Conservation (phyloP, 208 protist genomes). For the Blastocrithidia nonstop region DNA sequence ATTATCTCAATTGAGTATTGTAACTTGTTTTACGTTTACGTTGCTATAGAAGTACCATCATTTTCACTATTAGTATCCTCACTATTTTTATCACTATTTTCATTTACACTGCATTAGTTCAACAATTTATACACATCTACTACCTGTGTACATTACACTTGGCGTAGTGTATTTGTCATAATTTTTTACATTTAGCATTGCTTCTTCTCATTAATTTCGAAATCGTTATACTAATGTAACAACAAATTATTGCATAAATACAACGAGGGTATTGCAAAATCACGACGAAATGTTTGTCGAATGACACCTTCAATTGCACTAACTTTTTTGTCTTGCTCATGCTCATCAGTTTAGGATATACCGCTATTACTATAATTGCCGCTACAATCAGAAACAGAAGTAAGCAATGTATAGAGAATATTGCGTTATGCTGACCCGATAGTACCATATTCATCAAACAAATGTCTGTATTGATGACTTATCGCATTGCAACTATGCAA, state of each 20-base stretch:
- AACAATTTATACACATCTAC: slow-evolving; percentile 6
- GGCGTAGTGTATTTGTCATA: slow-evolving; percentile 9
- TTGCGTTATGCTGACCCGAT: too few species aligned
- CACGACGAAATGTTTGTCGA: slow-evolving; percentile 52
- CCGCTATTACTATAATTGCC: too few species aligned
- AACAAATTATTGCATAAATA: slow-evolving; percentile 9
- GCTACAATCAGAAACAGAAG: too few species aligned
- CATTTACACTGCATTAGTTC: too few species aligned
- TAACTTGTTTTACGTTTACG: slow-evolving; percentile 1
- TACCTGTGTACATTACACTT: slow-evolving; percentile 3
- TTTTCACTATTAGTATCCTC: too few species aligned
- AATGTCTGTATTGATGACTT: too few species aligned
- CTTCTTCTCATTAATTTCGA: slow-evolving; percentile 55
- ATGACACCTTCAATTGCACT: slow-evolving; percentile 29
- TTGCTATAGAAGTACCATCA: slow-evolving; percentile 7
- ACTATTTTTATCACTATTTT: too few species aligned
- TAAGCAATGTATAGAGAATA: too few species aligned
- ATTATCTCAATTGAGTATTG: neutral
- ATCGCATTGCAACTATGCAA: too few species aligned
- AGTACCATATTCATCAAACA: too few species aligned
- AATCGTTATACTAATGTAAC: slow-evolving; percentile 30
- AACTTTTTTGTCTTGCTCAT: too few species aligned
- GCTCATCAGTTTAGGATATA: too few species aligned
- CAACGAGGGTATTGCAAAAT: slow-evolving; percentile 22
- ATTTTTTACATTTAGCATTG: slow-evolving; percentile 12